Evolutionary conservation across 208 protist genomes (phyloP), one percentile per base, ranked within the genome.

Genomic region (Leishmania amazonensis): DNA sequence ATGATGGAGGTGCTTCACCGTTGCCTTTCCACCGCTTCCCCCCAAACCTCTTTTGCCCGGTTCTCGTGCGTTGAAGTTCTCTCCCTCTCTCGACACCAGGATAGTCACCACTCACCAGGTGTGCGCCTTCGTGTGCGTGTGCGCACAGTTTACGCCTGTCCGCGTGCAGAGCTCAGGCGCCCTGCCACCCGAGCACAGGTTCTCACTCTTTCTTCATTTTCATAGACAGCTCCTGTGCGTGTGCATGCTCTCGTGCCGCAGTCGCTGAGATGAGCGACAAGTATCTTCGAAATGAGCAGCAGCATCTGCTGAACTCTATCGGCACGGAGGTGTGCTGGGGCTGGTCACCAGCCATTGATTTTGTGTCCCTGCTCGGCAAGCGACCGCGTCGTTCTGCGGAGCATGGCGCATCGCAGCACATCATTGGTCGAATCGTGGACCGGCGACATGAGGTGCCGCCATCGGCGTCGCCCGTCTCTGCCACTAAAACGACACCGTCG

Each of bases 311-410:
- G 62, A 97, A 98, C 77, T 80, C 89, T 4, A 90, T 98, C 45
- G 95, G 95, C 38, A 97, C 86, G 6, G 95, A 98, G 80, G 76
- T 91, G 60, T 89, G 87, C 67, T 98, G 95, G 94, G 95, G 95
- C 19, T 98, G 95, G 94, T 97, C 94, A 21, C 95, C 94, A 13
- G 93, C 94, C 1, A 80, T 98, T 21, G 93, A 98, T 76, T 96
- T 97, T 64, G 76, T 76, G 17, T 70, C 85, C 1, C 60, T 97
- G 42, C 78, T 97, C 7, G 75, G 79, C 6, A 70, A 85, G n/a
- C 84, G 83, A 8, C 72, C 73, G 31, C 75, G 31, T 35, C 47
- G 35, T 11, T 47, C 58, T 49, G 54, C 65, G 15, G 28, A 76
- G 35, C 7, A 8, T 19, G 17, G n/a, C 17, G 4, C 17, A 31